phyloP scores from a whole-genome alignment of 1,284 basidiomycete species.

The Ceratobasidium theobromae region DNA sequence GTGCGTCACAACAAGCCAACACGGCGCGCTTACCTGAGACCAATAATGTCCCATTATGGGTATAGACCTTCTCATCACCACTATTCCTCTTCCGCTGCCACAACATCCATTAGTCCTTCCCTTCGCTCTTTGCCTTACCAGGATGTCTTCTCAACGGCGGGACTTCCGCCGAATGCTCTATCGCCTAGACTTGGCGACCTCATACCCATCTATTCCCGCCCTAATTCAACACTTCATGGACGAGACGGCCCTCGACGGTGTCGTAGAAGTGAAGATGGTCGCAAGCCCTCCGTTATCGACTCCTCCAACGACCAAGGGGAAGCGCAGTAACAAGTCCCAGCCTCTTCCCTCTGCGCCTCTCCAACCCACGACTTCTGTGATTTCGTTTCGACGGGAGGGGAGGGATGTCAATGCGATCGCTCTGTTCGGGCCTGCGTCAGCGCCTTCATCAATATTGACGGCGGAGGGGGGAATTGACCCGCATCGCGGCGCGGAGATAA shows the following conservation, averaged over 20 bases:
- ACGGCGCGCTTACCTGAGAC: constrained; percentile 20
- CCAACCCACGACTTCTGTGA: constrained; percentile 26
- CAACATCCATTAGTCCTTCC: constrained; percentile 9
- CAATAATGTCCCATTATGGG: constrained; percentile 1
- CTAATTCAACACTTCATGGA: constrained; percentile 32
- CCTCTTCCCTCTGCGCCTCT: constrained; percentile 18
- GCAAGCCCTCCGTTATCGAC: constrained; percentile 21
- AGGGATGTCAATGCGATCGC: constrained; percentile 28
- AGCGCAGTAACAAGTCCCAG: constrained; percentile 22
- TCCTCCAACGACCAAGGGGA: constrained; percentile 6
- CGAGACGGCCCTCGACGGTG: constrained; percentile 27
- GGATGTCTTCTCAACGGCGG: constrained; percentile 31
- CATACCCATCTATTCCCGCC: constrained; percentile 29
- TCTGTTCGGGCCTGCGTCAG: constrained; percentile 18
- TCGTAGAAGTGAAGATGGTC: constrained; percentile 31
- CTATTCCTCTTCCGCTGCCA: constrained; percentile 29
- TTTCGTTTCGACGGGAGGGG: constrained; percentile 28
- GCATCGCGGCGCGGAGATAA: background rate
- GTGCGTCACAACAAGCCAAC: background rate
- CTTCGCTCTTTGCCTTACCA: constrained; percentile 31
- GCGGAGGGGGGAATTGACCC: constrained; percentile 2
- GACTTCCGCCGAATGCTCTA: constrained; percentile 33
- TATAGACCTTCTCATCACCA: constrained; percentile 8
- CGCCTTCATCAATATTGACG: constrained; percentile 6
- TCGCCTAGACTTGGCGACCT: constrained; percentile 31